These are phyloP conservation scores for Aspergillus niger DNA, from an alignment of 2,329 filamentous ascomycete genomes.

Conservation along the genomic window DNA sequence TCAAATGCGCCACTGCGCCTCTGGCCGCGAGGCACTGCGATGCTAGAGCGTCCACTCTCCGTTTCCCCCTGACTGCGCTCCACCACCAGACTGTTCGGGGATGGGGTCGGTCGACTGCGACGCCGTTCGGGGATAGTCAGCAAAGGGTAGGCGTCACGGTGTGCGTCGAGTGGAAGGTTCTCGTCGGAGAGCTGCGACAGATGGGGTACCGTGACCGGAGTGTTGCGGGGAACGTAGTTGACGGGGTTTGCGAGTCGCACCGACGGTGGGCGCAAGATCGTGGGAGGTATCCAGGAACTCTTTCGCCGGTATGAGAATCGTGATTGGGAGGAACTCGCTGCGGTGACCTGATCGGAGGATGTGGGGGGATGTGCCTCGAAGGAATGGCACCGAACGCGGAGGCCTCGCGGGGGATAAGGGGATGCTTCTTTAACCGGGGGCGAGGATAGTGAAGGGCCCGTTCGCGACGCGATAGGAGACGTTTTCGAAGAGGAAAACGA, in stretches of 20 bases:
- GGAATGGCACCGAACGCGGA: constrained; percentile 18
- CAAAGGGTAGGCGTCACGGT: constrained; percentile 57
- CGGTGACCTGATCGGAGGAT: constrained; percentile 16
- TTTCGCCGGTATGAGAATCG: constrained; percentile 16
- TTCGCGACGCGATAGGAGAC: constrained; percentile 25
- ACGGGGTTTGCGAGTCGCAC: constrained; percentile 63
- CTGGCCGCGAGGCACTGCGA: constrained; percentile 52
- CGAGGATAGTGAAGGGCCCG: constrained; percentile 37
- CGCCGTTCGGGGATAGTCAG: constrained; percentile 60
- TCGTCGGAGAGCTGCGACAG: constrained; percentile 35
- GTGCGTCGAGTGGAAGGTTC: constrained; percentile 35
- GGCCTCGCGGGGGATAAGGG: constrained; percentile 16
- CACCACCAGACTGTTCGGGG: constrained; percentile 49
- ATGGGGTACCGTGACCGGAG: constrained; percentile 48
- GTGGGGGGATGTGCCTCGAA: constrained; percentile 19
- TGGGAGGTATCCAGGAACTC: constrained; percentile 19
- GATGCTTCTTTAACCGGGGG: constrained; percentile 39
- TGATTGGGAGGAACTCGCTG: constrained; percentile 12
- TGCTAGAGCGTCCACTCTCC: constrained; percentile 55
- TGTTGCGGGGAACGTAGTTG: constrained; percentile 60
- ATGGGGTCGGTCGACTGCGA: constrained; percentile 54
- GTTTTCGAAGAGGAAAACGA: constrained; percentile 27
- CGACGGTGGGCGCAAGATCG: constrained; percentile 42
- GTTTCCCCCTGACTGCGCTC: constrained; percentile 50
- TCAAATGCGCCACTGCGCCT: constrained; percentile 37